phyloP scores from a whole-genome alignment of 352 stramenopile species.

The Aphanomyces invadans region DNA sequence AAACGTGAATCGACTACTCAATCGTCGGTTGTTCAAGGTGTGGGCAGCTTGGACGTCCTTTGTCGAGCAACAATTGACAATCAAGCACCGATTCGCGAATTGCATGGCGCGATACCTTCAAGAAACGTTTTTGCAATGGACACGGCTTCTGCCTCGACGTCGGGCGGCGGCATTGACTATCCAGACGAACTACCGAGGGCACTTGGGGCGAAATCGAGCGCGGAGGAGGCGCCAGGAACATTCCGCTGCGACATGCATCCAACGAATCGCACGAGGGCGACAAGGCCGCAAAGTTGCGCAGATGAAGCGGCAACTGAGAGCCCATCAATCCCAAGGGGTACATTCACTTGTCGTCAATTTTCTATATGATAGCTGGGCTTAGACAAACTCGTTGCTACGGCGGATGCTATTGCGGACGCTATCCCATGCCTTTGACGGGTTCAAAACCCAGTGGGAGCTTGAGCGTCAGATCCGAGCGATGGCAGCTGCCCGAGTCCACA shows the following conservation, averaged over 20 bases:
- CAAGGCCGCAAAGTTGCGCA: constrained; percentile 26
- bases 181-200: constrained; percentile 55
- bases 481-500: background rate
- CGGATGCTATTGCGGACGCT: constrained; percentile 32
- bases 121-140: constrained; percentile 49
- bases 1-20: background rate
- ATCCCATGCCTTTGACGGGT: constrained; percentile 30
- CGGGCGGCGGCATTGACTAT: constrained; percentile 35
- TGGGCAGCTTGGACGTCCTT: constrained; percentile 53
- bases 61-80: constrained; percentile 30
- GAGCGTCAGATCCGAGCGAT: background rate
- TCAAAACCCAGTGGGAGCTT: constrained; percentile 15
- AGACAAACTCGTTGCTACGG: constrained; percentile 29
- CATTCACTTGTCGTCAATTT: background rate
- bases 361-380: background rate
- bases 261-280: constrained; percentile 48
- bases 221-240: constrained; percentile 31
- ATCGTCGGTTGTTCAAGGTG: constrained; percentile 35
- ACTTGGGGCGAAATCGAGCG: constrained; percentile 43
- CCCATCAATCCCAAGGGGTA: constrained; percentile 31
- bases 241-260: constrained; percentile 34
- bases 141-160: constrained; percentile 29
- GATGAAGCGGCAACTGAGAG: constrained; percentile 28
- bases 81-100: constrained; percentile 39
- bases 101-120: constrained; percentile 38